A percentile compares a stretch with the other conserved stretches of the same genome.
Evolutionary conservation across 805 yeast species (phyloP).

Genomic region (Phaffomyces opuntiae): DNA sequence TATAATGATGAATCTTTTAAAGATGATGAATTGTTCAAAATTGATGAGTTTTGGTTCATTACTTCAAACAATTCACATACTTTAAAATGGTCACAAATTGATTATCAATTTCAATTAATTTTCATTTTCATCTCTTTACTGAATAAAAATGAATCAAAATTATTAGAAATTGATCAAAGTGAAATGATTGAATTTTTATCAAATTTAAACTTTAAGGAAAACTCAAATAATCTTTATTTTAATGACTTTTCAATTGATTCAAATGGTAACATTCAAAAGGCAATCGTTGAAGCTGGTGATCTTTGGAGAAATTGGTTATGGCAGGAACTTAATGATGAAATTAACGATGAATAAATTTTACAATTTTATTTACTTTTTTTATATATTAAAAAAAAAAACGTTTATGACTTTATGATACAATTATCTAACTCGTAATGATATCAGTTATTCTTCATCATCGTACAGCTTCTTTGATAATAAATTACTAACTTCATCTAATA

Average conservation of each 20-base stretch:
- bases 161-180: slow-evolving; percentile 83
- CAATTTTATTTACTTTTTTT: background rate
- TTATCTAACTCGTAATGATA: too few relatives aligned
- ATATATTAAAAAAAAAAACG: background rate
- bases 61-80: slow-evolving; percentile 13
- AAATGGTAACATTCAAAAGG: slow-evolving; percentile 50
- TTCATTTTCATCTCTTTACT: slow-evolving; percentile 74
- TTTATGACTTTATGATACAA: background rate
- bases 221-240: background rate
- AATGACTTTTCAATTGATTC: background rate
- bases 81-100: slow-evolving; percentile 53
- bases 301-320: slow-evolving; percentile 82
- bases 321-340: slow-evolving; percentile 44
- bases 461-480: background rate
- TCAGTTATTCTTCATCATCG: too few relatives aligned
- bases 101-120: slow-evolving; percentile 69
- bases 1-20: slow-evolving; percentile 9
- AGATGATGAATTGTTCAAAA: slow-evolving; percentile 4
- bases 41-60: slow-evolving; percentile 16
- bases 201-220: slow-evolving; percentile 24
- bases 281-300: slow-evolving; percentile 76
- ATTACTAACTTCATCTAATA: slow-evolving; percentile 23
- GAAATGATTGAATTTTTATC: slow-evolving; percentile 77
- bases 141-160: slow-evolving; percentile 69
- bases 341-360: slow-evolving; percentile 12